Base-by-base conservation (phyloP, 148 eudicot species). In the Chenopodium formosanum region DNA sequence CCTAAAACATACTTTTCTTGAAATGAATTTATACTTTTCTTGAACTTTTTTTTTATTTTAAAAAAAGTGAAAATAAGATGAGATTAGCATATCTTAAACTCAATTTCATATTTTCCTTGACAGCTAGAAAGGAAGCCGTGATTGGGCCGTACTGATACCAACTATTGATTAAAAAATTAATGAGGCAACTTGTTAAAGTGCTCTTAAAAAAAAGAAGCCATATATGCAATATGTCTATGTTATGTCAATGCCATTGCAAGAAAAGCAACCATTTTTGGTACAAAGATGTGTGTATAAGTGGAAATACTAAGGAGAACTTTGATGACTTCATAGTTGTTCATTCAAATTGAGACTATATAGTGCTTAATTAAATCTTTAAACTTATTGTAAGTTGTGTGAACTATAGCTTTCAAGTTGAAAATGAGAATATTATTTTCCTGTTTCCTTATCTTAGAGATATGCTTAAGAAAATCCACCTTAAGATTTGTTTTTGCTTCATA, bases 241-340 rank as follows among this genome's bases (percentile, higher is more conserved):
- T 58, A 58, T 58, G 63, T 17, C n/a, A 58, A 58, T 56, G 22
- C 22, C 17, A 13, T 58, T 1, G 63, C 19, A 58, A 12, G 63
- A 58, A 58, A 58, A 58, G 63, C 63, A 58, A 58, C 63, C 63
- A 58, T 58, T 58, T 58, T 58, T 58, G 4, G 20, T 14, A 14
- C 17, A 58, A 58, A 58, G 2, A 17, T 58, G 34, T 65, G 17
- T 67, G 31, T 19, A 75, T 27, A 40, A 40, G 44, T 40, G 44
- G 44, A 40, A 5, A 40, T 40, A 40, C 44, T 5, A 40, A 40
- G 44, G 44, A 40, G 6, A 40, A 40, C 44, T 40, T 40, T 40
- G 8, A 7, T 40, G 44, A 40, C 44, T 40, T 40, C 14, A 70
- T 66, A 70, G 68, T 79, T 79, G 68, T 46, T 79, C n/a, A 79